Percentiles rank a stretch among this genome's conserved stretches.
phyloP scores from a whole-genome alignment of 345 rosid species.

The Physaria fendleri region DNA sequence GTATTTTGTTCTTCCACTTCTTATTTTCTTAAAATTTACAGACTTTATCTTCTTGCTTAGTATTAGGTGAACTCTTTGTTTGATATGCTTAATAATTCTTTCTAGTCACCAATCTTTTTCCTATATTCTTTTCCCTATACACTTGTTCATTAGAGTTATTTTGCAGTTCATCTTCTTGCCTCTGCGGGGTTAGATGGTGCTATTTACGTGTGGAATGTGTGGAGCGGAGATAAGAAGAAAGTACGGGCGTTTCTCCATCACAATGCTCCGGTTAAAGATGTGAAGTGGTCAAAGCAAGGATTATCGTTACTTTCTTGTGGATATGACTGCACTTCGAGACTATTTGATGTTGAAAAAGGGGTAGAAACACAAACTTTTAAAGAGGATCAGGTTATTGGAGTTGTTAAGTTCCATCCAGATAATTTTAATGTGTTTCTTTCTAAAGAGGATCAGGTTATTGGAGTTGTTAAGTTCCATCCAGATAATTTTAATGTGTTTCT shows the following conservation, averaged over 20 bases:
- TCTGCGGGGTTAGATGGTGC: conserved; percentile 78
- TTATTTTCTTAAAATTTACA: background rate
- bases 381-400: conserved; percentile 70
- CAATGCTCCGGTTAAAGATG: conserved; percentile 66
- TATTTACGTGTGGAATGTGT: conserved; percentile 68
- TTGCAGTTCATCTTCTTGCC: conserved; percentile 87
- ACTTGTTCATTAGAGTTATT: conserved; percentile 45
- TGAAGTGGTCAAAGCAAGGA: conserved; percentile 61
- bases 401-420: conserved; percentile 58
- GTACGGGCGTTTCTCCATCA: conserved; percentile 52
- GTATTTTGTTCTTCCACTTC: conserved; percentile 33
- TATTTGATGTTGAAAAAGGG: conserved; percentile 73
- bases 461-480: conserved; percentile 62
- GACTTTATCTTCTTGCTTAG: background rate
- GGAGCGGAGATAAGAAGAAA: conserved; percentile 59
- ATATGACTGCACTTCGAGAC: conserved; percentile 62
- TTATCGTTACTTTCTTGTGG: conserved; percentile 67
- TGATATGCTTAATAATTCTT: background rate
- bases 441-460: conserved; percentile 68
- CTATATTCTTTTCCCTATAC: conserved; percentile 27
- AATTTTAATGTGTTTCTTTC: conserved; percentile 66
- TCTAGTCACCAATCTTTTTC: background rate
- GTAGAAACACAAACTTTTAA: conserved; percentile 47
- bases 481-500: conserved; percentile 61
- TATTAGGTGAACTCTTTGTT: background rate